These are phyloP conservation scores for Mycena belliarum DNA, from an alignment of 768 basidiomycete species.

Conservation along the genomic window DNA sequence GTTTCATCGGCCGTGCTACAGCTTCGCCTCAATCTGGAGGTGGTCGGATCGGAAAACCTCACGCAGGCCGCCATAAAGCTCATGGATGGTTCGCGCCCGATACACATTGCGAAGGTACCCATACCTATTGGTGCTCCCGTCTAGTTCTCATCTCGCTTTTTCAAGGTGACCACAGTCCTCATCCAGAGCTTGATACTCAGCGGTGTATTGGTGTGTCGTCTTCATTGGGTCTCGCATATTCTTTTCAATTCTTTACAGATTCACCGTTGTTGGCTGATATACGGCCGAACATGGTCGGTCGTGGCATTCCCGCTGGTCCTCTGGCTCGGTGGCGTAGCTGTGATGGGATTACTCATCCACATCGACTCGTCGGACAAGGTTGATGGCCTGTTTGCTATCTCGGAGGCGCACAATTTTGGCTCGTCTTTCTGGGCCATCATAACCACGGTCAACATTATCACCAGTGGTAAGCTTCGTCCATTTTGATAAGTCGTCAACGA, in stretches of 20 bases:
- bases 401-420: neutral
- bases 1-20: constrained; percentile 12
- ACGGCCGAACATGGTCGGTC: constrained; percentile 4
- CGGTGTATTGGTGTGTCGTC: constrained; percentile 14
- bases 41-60: neutral
- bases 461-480: constrained; percentile 4
- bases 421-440: constrained; percentile 14
- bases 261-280: constrained; percentile 19
- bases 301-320: constrained; percentile 1
- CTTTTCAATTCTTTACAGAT: neutral
- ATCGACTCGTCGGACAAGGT: neutral
- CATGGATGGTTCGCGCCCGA: neutral
- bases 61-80: neutral
- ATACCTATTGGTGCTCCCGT: neutral
- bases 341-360: constrained; percentile 14
- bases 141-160: no score
- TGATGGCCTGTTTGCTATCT: neutral
- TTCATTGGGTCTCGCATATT: neutral
- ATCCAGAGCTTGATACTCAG: constrained; percentile 10
- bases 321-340: constrained; percentile 9
- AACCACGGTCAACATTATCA: constrained; percentile 12
- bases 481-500: neutral
- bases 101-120: constrained; percentile 9
- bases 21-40: constrained; percentile 5
- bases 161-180: constrained; percentile 8